phyloP scores from a whole-genome alignment of 1,139 yeast species.

The Taphrina communis region DNA sequence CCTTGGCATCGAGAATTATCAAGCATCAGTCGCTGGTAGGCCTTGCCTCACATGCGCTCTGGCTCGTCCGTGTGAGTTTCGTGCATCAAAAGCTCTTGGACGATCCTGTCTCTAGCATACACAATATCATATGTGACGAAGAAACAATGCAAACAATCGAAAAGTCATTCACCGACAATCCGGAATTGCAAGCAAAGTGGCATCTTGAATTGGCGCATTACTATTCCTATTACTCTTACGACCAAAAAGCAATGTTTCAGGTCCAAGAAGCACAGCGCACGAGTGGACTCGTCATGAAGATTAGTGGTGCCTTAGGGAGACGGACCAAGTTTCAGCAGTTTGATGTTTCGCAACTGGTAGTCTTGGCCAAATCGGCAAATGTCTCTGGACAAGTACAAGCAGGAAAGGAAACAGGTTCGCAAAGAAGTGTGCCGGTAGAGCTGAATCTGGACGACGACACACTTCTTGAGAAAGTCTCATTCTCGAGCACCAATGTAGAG shows the following conservation, averaged over 20 bases:
- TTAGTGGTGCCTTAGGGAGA: slow-evolving; percentile 89
- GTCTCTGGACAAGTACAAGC: not conserved
- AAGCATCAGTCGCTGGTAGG: slow-evolving; percentile 26
- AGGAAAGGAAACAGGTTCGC: not conserved
- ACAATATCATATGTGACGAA: slow-evolving; percentile 48
- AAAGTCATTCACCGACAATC: slow-evolving; percentile 47
- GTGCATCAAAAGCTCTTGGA: slow-evolving; percentile 52
- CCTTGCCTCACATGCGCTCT: slow-evolving; percentile 47
- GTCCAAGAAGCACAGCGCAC: slow-evolving; percentile 67
- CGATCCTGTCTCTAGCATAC: slow-evolving; percentile 49
- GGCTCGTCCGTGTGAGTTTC: slow-evolving; percentile 52
- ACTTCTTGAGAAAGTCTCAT: slow-evolving; percentile 70
- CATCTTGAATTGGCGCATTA: slow-evolving; percentile 47
- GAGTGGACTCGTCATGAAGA: slow-evolving; percentile 65
- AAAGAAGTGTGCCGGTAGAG: slow-evolving; percentile 46
- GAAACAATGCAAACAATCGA: slow-evolving; percentile 46
- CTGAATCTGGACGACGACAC: slow-evolving; percentile 70
- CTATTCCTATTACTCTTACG: slow-evolving; percentile 63
- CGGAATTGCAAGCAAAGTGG: slow-evolving; percentile 55
- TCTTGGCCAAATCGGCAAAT: slow-evolving; percentile 63
- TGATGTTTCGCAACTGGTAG: slow-evolving; percentile 74
- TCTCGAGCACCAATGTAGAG: slow-evolving; percentile 30
- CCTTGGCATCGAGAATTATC: slow-evolving; percentile 48
- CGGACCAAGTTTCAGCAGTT: slow-evolving; percentile 81
- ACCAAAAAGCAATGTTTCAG: slow-evolving; percentile 62